Conservation (phyloP, 2,329 filamentous ascomycete species). For the Neurospora crassa region DNA sequence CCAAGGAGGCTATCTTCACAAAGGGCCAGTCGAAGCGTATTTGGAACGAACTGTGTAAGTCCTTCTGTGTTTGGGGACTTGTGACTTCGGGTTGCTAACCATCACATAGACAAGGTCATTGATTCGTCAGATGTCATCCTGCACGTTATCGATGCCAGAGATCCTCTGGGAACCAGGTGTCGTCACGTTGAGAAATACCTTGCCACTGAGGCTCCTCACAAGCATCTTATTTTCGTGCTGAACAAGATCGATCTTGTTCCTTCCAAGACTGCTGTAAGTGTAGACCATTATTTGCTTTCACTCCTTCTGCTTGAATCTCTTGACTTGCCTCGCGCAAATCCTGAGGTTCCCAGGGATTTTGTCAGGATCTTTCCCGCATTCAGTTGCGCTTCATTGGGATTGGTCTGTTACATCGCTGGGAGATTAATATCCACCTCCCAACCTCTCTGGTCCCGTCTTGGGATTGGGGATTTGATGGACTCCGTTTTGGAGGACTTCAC, state of each 20-base stretch:
- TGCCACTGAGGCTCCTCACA: constrained; percentile 85
- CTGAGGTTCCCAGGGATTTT: constrained; percentile 48
- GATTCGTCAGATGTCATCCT: constrained; percentile 93
- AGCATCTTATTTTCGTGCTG: constrained; percentile 82
- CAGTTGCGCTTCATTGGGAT: constrained; percentile 58
- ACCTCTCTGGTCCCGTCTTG: constrained; percentile 46
- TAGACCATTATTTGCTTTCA: constrained; percentile 11
- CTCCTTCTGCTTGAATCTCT: constrained; percentile 16
- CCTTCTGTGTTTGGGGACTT: neutral
- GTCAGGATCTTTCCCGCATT: constrained; percentile 72
- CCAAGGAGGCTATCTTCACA: constrained; percentile 79
- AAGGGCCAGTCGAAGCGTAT: constrained; percentile 95
- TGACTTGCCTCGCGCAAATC: neutral
- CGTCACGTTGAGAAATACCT: constrained; percentile 89
- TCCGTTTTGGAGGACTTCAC: constrained; percentile 85
- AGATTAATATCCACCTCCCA: constrained; percentile 71
- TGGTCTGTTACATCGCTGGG: constrained; percentile 99
- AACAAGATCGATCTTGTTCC: constrained; percentile 94
- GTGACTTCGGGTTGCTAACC: constrained; percentile 5
- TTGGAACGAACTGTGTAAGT: constrained; percentile 75
- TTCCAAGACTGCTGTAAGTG: constrained; percentile 88
- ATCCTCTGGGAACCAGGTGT: constrained; percentile 78
- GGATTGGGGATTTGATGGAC: constrained; percentile 58
- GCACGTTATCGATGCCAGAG: constrained; percentile 85
- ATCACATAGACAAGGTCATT: constrained; percentile 65